Percentiles rank a stretch among this genome's conserved stretches.
Evolutionary conservation across 83 land plant species (phyloP).

Genomic region (Picea abies): DNA sequence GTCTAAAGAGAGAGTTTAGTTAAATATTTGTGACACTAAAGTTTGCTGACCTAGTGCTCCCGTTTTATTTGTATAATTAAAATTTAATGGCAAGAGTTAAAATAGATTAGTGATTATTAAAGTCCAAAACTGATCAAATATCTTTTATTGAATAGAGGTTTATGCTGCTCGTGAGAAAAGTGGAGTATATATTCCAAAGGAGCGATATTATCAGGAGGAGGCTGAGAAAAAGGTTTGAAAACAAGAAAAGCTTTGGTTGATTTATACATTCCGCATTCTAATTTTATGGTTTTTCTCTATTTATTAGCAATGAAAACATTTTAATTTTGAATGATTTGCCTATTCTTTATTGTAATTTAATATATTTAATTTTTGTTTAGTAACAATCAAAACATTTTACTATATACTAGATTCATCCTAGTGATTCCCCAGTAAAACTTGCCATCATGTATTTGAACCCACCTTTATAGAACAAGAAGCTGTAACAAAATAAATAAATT

Average conservation of each 20-base stretch:
- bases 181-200: conserved; percentile 96
- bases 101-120: neutral
- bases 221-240: conserved; percentile 85
- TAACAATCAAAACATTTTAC: neutral
- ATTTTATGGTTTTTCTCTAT: neutral
- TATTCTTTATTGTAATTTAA: neutral
- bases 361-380: neutral
- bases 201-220: conserved; percentile 91
- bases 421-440: neutral
- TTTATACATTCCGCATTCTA: neutral
- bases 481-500: neutral
- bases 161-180: conserved; percentile 93
- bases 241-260: neutral
- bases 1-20: neutral
- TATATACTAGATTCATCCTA: neutral
- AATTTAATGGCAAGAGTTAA: neutral
- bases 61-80: conserved; percentile 1
- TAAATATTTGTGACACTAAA: neutral
- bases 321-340: neutral
- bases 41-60: neutral
- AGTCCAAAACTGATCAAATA: neutral
- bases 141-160: conserved; percentile 51
- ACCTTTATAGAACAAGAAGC: neutral
- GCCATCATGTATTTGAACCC: neutral
- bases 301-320: neutral